Evolutionary conservation across 2,329 filamentous ascomycete species (phyloP).

Genomic region (Onygenales sp.): DNA sequence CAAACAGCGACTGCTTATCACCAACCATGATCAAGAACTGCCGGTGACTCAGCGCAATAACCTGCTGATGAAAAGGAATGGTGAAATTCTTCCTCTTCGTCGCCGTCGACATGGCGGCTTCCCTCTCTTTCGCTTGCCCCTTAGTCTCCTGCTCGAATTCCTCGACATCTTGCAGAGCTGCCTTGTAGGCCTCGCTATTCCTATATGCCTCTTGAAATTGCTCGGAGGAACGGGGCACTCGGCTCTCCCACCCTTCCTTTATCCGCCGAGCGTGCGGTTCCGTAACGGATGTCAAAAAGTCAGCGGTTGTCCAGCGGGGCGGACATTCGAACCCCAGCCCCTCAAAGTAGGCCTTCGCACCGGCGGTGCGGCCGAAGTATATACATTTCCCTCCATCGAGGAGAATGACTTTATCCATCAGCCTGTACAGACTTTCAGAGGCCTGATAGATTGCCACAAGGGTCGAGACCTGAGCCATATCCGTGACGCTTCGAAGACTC

Average conservation of each 20-base stretch:
- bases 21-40: conserved; percentile 45
- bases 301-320: conserved; percentile 60
- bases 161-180: conserved; percentile 39
- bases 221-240: conserved; percentile 44
- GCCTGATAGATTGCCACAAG: conserved; percentile 66
- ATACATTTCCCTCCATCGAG: conserved; percentile 61
- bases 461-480: conserved; percentile 53
- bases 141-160: conserved; percentile 44
- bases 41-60: conserved; percentile 45
- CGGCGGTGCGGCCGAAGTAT: conserved; percentile 56
- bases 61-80: conserved; percentile 41
- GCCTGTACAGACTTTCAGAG: conserved; percentile 38
- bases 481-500: conserved; percentile 54
- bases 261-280: conserved; percentile 49
- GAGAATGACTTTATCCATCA: conserved; percentile 60
- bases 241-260: conserved; percentile 47
- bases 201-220: conserved; percentile 47
- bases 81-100: conserved; percentile 43
- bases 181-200: conserved; percentile 36
- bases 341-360: conserved; percentile 60
- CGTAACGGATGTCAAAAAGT: conserved; percentile 68
- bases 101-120: conserved; percentile 25
- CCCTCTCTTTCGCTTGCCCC: conserved; percentile 32
- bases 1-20: conserved; percentile 41
- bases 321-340: conserved; percentile 65